These are phyloP conservation scores for Anastatica hierochuntica DNA, from an alignment of 345 rosid species.

Conservation along the genomic window DNA sequence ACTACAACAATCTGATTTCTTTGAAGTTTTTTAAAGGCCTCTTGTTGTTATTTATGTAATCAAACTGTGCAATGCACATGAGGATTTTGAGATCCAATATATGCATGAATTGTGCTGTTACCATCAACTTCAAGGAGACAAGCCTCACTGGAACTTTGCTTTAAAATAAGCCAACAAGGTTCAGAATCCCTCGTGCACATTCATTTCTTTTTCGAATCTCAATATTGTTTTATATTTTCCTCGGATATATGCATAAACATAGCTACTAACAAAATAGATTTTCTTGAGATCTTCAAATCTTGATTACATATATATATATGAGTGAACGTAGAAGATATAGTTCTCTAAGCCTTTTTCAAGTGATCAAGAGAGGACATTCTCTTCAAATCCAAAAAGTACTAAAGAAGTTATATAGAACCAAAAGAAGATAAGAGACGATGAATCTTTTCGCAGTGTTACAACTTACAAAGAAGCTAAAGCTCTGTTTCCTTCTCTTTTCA, in stretches of 20 bases:
- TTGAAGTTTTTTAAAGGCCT: not conserved
- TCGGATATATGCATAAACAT: not conserved
- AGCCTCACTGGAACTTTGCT: constrained; percentile 1
- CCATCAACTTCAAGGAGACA: constrained; percentile 7
- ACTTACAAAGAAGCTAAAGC: too few relatives aligned
- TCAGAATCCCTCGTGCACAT: not conserved
- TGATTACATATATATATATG: too few relatives aligned
- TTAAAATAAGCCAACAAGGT: not conserved
- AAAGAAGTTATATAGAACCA: too few relatives aligned
- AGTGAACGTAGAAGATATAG: too few relatives aligned
- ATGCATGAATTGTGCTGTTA: constrained; percentile 18
- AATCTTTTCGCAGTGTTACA: too few relatives aligned
- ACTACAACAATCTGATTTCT: constrained; percentile 3
- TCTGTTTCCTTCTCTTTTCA: too few relatives aligned
- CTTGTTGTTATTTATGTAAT: not conserved
- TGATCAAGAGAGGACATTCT: too few relatives aligned
- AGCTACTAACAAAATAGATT: not conserved
- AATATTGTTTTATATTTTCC: not conserved
- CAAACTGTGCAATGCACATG: not conserved
- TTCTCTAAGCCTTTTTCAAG: too few relatives aligned
- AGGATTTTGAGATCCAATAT: constrained; percentile 9
- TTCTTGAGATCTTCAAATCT: too few relatives aligned
- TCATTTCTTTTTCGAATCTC: not conserved
- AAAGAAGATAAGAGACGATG: too few relatives aligned
- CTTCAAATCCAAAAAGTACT: too few relatives aligned